Conservation (phyloP, 768 basidiomycete species). For the Heimioporus sp. region DNA sequence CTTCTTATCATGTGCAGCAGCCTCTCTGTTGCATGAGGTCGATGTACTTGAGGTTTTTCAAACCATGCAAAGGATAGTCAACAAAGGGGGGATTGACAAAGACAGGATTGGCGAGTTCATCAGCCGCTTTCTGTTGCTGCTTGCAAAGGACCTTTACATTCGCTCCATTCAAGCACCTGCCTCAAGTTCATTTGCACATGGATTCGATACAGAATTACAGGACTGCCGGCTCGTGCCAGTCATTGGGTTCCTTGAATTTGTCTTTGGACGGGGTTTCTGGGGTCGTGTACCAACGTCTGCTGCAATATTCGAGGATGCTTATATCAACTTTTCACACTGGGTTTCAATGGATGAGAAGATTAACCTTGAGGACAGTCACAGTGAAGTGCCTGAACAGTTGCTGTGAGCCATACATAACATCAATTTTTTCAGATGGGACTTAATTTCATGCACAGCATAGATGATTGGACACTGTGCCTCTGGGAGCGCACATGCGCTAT, state of each 20-base stretch:
- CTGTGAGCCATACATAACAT: too few species aligned
- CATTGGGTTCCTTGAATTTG: conserved; percentile 1
- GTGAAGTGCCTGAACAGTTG: too few species aligned
- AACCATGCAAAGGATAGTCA: not conserved
- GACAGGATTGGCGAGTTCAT: conserved; percentile 7
- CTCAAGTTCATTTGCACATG: not conserved
- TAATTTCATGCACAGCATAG: too few species aligned
- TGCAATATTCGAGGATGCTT: too few species aligned
- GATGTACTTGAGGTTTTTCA: not conserved
- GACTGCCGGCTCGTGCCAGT: conserved; percentile 4
- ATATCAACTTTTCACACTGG: conserved; percentile 13
- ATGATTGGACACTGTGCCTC: too few species aligned
- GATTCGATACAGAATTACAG: not conserved
- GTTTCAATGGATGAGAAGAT: conserved; percentile 1
- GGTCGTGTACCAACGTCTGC: not conserved
- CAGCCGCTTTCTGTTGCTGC: conserved; percentile 7
- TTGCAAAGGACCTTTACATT: conserved; percentile 9
- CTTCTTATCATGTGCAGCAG: conserved; percentile 3
- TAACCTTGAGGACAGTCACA: too few species aligned
- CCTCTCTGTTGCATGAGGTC: not conserved
- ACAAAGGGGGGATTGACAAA: conserved; percentile 6
- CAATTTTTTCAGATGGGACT: too few species aligned
- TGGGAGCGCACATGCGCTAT: too few species aligned
- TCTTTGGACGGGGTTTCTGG: conserved; percentile 3
- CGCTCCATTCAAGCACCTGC: not conserved